Conservation (phyloP, 257 asterid species). For the Knoxia roxburghii region DNA sequence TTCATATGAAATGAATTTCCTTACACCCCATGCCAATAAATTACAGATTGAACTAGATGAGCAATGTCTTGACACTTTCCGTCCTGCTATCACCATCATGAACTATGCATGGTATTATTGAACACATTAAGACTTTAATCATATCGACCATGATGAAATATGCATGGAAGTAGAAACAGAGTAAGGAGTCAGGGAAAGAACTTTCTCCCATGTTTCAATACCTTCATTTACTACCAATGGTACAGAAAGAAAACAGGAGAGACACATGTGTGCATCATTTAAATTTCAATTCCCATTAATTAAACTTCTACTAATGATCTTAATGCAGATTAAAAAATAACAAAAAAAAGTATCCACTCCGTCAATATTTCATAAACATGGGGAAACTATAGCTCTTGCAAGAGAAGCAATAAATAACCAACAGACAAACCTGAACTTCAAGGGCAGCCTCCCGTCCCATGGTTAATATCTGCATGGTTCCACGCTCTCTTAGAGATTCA, state of each 20-base stretch:
- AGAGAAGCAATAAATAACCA: constrained; percentile 13
- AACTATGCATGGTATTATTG: background rate
- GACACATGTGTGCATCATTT: background rate
- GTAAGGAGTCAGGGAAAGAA: background rate
- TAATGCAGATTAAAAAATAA: background rate
- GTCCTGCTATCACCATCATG: background rate
- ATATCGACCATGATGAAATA: background rate
- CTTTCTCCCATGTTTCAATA: background rate
- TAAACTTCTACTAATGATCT: background rate
- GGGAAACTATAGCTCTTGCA: constrained; percentile 11
- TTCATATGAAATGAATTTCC: background rate
- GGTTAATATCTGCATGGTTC: constrained; percentile 90
- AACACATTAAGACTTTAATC: background rate
- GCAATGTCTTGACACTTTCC: background rate
- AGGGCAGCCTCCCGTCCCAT: constrained; percentile 97
- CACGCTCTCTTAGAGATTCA: constrained; percentile 80
- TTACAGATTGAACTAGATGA: background rate
- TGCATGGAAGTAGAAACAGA: background rate
- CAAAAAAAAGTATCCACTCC: background rate
- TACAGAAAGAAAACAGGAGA: background rate
- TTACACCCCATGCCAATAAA: background rate
- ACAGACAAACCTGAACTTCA: constrained; percentile 83
- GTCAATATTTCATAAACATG: background rate
- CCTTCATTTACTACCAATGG: background rate
- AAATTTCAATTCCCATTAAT: background rate